Percentiles rank a stretch among this genome's conserved stretches.
phyloP scores from a whole-genome alignment of 1,139 yeast genomes.

The Suhomyces maxii region DNA sequence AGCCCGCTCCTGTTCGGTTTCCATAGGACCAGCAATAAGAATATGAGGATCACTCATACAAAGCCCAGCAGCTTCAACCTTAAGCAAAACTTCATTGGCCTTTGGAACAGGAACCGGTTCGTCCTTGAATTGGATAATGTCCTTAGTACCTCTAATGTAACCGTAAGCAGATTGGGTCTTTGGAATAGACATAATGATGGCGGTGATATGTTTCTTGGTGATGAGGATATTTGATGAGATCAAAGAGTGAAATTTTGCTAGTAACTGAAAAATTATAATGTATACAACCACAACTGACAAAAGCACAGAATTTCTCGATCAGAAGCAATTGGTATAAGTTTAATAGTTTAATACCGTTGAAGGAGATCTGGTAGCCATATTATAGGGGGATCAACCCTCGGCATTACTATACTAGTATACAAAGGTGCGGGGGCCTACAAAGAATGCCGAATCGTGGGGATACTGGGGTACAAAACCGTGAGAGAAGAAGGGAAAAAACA shows the following conservation, averaged over 20 bases:
- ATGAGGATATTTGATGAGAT: neutral
- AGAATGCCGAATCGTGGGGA: too few relatives aligned
- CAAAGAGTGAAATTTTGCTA: neutral
- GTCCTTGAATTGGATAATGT: constrained; percentile 19
- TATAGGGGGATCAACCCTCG: too few relatives aligned
- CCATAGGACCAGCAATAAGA: constrained; percentile 27
- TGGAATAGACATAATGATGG: constrained; percentile 14
- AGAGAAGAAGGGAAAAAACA: too few relatives aligned
- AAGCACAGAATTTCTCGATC: too few relatives aligned
- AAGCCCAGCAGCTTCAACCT: constrained; percentile 54
- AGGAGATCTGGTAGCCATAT: too few relatives aligned
- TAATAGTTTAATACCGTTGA: too few relatives aligned
- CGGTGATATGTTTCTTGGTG: neutral
- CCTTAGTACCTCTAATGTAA: constrained; percentile 16
- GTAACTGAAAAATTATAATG: too few relatives aligned
- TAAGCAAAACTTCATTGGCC: constrained; percentile 39
- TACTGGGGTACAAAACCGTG: too few relatives aligned
- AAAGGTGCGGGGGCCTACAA: too few relatives aligned
- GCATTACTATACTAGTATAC: too few relatives aligned
- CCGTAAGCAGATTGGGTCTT: constrained; percentile 22
- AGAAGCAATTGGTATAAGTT: too few relatives aligned
- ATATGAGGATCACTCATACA: constrained; percentile 54
- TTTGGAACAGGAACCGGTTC: constrained; percentile 42
- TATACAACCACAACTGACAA: too few relatives aligned
- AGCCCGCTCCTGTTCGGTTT: constrained; percentile 15